These are phyloP conservation scores for Hemerocallis citrina DNA, from an alignment of 106 monocot species.

Conservation along the genomic window DNA sequence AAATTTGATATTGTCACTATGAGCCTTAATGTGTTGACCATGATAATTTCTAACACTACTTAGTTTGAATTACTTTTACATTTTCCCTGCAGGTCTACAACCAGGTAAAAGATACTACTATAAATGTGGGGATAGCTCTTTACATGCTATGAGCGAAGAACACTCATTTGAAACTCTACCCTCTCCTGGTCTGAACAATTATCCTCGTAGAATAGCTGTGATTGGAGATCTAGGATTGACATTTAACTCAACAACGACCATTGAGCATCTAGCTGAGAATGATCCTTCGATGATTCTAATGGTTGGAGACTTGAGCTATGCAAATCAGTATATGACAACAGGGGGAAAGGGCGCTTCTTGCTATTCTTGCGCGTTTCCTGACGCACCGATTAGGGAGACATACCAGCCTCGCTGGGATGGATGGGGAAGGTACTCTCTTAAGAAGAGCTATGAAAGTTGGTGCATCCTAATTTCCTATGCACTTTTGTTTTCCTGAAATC, in stretches of 20 bases:
- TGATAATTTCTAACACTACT: too few species aligned
- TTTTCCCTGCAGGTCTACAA: conserved; percentile 35
- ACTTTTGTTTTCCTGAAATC: too few species aligned
- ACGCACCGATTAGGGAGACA: conserved; percentile 76
- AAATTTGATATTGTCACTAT: too few species aligned
- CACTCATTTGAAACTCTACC: conserved; percentile 50
- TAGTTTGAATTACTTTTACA: too few species aligned
- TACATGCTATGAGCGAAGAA: conserved; percentile 63
- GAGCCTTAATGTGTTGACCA: too few species aligned
- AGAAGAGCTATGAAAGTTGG: too few species aligned
- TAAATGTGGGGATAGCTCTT: conserved; percentile 72
- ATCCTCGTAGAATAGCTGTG: conserved; percentile 53
- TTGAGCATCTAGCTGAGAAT: conserved; percentile 58
- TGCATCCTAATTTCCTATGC: too few species aligned
- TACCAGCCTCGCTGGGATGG: conserved; percentile 92
- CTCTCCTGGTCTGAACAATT: conserved; percentile 13
- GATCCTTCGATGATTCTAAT: conserved; percentile 70
- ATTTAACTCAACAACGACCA: conserved; percentile 63
- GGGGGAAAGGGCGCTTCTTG: conserved; percentile 73
- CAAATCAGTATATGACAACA: conserved; percentile 78
- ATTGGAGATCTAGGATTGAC: conserved; percentile 86
- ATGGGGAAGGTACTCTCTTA: conserved; percentile 77
- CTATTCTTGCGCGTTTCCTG: conserved; percentile 74
- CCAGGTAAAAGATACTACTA: conserved; percentile 71
- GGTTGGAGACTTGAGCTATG: conserved; percentile 79